Evolutionary conservation across 345 rosid species (phyloP), one percentile per base, ranked within the genome.

Genomic region (Salix suchowensis): DNA sequence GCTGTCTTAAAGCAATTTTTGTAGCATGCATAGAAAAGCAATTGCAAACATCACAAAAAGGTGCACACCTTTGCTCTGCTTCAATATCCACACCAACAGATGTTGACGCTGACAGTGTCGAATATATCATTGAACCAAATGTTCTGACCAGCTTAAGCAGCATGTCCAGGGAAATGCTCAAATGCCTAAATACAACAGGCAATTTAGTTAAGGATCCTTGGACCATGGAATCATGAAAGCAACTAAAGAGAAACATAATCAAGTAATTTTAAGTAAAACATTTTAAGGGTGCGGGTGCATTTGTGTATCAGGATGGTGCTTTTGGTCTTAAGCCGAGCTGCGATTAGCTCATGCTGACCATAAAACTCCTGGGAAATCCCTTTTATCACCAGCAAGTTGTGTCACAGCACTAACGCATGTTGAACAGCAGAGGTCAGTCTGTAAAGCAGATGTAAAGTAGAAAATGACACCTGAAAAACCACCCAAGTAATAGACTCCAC

Each of bases 41-140:
- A 13, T 67, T 68, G 64, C 73, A 48, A 23, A 69, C 32, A 28
- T 70, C 36, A 64, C 21, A 62, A 67, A 79, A 26, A 26, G 55
- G 18, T 5, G 71, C 84, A 32, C 68, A 92, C 99, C 99, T 96
- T 82, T 90, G 95, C 79, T 96, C 98, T 58, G 97, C 98, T 88
- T 96, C 99, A 69, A 96, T 91, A 82, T 96, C 98, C 74, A 96
- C 93, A 67, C 99, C 99, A 78, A 94, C 95, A 65, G 97, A 83
- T 72, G 91, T 75, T 55, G 97, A 86, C 78, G 98, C 94, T 5
- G 93, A 94, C 37, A 94, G 66, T 14, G 97, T 87, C 32, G 97
- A 86, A 85, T 94, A 92, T 52, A 96, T 86, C 88, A 88, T 81
- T 18, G 91, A 84, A 68, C 98, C 97, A 77, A 88, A 96, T 64